A percentile compares a stretch with the other conserved stretches of the same genome.
Conservation (phyloP, 2,329 filamentous ascomycete species). For the Colletotrichum zoysiae region DNA sequence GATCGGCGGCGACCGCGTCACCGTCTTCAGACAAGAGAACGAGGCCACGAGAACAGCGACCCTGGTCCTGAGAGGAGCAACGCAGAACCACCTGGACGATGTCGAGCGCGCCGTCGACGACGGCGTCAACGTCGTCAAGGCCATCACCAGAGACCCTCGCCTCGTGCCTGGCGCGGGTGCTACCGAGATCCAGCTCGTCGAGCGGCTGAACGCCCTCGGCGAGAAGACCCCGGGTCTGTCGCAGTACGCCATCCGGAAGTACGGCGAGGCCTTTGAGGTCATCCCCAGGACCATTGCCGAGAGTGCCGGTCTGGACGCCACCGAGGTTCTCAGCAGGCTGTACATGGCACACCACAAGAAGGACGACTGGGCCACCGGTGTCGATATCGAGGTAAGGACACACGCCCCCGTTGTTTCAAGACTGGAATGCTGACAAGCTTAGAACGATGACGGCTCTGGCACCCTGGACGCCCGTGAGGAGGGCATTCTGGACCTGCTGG, state of each 20-base stretch:
- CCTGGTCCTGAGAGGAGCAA: conserved; percentile 92
- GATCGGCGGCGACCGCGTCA: conserved; percentile 97
- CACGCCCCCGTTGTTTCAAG: conserved; percentile 2
- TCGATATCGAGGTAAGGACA: conserved; percentile 82
- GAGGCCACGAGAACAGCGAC: conserved; percentile 94
- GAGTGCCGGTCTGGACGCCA: conserved; percentile 94
- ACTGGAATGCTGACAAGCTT: neutral
- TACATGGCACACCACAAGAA: conserved; percentile 94
- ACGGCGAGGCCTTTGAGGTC: conserved; percentile 96
- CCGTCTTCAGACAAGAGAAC: conserved; percentile 96
- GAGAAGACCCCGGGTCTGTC: conserved; percentile 93
- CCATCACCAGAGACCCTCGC: conserved; percentile 92
- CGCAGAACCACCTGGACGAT: conserved; percentile 97
- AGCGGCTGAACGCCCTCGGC: conserved; percentile 89
- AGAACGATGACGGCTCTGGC: conserved; percentile 83
- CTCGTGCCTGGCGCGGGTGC: conserved; percentile 95
- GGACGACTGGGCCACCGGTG: conserved; percentile 89
- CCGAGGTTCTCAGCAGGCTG: conserved; percentile 91
- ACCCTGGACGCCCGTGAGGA: conserved; percentile 87
- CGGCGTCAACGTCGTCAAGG: conserved; percentile 98
- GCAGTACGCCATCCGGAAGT: conserved; percentile 98
- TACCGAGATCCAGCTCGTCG: conserved; percentile 92
- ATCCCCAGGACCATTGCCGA: conserved; percentile 94
- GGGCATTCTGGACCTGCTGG: conserved; percentile 91
- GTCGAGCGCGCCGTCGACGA: conserved; percentile 97